Percentiles rank a stretch among this genome's conserved stretches.
These are phyloP conservation scores for Colletotrichum sp. DNA, from an alignment of 2,329 filamentous ascomycete species.

Conservation along the genomic window DNA sequence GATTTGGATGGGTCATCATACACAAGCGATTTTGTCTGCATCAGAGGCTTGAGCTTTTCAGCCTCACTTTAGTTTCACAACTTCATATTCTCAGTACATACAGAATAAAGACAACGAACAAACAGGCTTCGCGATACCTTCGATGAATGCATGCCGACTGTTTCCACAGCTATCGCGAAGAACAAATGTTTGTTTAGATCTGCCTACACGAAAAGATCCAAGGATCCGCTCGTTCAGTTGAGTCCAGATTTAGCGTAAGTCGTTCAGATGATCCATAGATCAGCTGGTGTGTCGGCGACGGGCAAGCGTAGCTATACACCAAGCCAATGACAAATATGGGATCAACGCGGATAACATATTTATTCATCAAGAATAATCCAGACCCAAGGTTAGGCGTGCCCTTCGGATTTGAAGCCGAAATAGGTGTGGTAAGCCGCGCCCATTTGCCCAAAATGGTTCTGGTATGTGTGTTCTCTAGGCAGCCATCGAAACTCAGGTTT, in stretches of 20 bases:
- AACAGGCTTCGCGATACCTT: accelerated
- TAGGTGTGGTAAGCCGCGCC: background rate
- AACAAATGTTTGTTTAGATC: background rate
- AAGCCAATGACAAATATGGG: background rate
- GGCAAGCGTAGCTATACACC: too few species aligned
- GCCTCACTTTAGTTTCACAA: accelerated
- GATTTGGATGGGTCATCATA: background rate
- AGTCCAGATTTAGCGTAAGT: background rate
- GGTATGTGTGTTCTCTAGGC: background rate
- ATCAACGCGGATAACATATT: background rate
- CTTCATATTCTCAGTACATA: background rate
- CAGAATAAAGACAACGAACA: background rate
- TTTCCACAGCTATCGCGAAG: background rate
- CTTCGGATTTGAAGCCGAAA: background rate
- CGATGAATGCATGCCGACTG: accelerated
- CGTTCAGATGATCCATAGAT: background rate
- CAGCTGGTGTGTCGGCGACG: background rate
- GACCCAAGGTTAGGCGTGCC: too few species aligned
- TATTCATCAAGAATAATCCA: background rate
- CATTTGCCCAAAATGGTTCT: background rate
- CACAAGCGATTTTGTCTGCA: background rate
- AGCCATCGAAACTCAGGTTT: background rate
- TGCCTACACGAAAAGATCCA: background rate
- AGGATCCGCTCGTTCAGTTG: background rate
- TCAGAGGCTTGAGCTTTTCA: background rate